phyloP scores from a whole-genome alignment of 2,329 filamentous ascomycete genomes.

The Penicillium verrucosum region DNA sequence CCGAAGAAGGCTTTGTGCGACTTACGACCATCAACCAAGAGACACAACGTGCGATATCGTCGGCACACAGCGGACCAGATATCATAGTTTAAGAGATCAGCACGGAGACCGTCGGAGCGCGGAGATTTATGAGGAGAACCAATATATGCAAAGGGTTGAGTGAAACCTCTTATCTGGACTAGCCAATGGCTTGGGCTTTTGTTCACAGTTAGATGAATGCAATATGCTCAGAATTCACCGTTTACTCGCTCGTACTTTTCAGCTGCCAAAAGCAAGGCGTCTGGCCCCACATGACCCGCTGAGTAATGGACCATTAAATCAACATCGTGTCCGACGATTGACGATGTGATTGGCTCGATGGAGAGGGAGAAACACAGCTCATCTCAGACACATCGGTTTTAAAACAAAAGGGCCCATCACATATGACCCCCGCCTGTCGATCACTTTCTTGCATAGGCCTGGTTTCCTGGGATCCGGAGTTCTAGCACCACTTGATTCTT shows the following conservation, averaged over 20 bases:
- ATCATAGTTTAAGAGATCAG: background rate
- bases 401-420: background rate
- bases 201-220: too few species aligned
- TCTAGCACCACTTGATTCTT: constrained; percentile 16
- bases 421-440: constrained; percentile 7
- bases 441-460: constrained; percentile 7
- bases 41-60: background rate
- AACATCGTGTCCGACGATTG: constrained; percentile 13
- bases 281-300: background rate
- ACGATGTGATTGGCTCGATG: constrained; percentile 17
- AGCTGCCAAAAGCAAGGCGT: background rate
- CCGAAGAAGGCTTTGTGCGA: background rate
- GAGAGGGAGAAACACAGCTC: background rate
- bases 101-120: constrained; percentile 27
- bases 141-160: background rate
- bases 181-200: too few species aligned
- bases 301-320: background rate
- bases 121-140: background rate
- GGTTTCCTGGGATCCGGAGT: background rate
- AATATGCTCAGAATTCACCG: background rate
- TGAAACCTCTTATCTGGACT: background rate
- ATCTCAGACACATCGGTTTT: background rate
- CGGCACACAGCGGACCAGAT: background rate
- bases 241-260: background rate
- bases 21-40: background rate